phyloP scores from a whole-genome alignment of 1,284 basidiomycete genomes.

The Boletellus sp. region DNA sequence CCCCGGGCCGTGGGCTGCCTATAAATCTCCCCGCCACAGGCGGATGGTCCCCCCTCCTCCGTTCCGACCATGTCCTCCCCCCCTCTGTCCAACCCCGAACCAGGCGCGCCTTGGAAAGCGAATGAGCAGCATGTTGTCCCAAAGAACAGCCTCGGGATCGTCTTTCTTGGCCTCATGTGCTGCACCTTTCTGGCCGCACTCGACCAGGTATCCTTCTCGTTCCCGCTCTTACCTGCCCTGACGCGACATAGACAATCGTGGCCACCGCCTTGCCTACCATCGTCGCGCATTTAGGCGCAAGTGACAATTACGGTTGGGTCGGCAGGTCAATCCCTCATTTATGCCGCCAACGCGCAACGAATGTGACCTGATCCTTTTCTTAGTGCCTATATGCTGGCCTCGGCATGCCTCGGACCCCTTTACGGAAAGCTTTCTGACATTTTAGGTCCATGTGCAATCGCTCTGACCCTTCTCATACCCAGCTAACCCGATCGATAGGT shows the following conservation, averaged over 20 bases:
- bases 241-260: slow-evolving; percentile 34
- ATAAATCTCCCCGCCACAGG: too few relatives aligned
- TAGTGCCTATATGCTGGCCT: slow-evolving; percentile 39
- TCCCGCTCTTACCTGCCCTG: background rate
- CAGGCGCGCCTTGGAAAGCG: slow-evolving; percentile 50
- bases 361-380: background rate
- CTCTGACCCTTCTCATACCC: background rate
- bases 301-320: slow-evolving; percentile 34
- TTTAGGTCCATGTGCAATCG: slow-evolving; percentile 14
- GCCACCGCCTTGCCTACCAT: slow-evolving; percentile 39
- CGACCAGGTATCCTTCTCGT: slow-evolving; percentile 44
- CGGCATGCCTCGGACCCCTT: slow-evolving; percentile 33
- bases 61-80: slow-evolving; percentile 7
- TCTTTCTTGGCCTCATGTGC: slow-evolving; percentile 55
- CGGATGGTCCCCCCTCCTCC: too few relatives aligned
- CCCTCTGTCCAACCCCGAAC: slow-evolving; percentile 22
- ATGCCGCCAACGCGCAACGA: background rate
- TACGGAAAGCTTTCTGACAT: slow-evolving; percentile 41
- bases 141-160: slow-evolving; percentile 50
- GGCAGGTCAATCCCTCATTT: slow-evolving; percentile 24
- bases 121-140: slow-evolving; percentile 53
- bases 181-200: slow-evolving; percentile 55
- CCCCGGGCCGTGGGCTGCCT: too few relatives aligned
- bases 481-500: slow-evolving; percentile 16
- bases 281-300: slow-evolving; percentile 37